Percentiles rank a stretch among this genome's conserved stretches.
Evolutionary conservation across 1,139 yeast species (phyloP).

Genomic region (Groenewaldozyma sp.): DNA sequence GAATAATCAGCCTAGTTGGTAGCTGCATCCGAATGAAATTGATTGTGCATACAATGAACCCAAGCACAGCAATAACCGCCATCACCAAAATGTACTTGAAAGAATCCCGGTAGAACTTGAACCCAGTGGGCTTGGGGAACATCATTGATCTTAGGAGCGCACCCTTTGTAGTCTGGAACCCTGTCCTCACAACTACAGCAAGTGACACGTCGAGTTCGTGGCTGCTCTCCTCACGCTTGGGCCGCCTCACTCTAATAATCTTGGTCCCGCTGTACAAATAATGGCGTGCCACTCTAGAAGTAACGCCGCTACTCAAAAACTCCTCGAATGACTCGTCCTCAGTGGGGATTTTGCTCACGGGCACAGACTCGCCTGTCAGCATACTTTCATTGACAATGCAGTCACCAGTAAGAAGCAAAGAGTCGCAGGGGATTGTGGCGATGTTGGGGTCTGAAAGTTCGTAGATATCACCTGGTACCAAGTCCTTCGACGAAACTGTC

Average conservation of each 20-base stretch:
- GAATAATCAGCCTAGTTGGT: conserved; percentile 56
- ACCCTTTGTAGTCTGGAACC: conserved; percentile 95
- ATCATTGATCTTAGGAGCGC: conserved; percentile 89
- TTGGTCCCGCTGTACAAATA: conserved; percentile 83
- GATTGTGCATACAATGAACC: conserved; percentile 74
- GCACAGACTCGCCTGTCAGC: conserved; percentile 97
- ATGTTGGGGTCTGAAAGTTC: conserved; percentile 85
- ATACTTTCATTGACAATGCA: conserved; percentile 91
- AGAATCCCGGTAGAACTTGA: conserved; percentile 88
- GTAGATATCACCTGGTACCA: conserved; percentile 93
- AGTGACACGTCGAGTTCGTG: conserved; percentile 49
- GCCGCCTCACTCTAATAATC: conserved; percentile 68
- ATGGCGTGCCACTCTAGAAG: conserved; percentile 42
- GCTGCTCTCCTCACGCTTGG: conserved; percentile 39
- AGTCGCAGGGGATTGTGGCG: conserved; percentile 74
- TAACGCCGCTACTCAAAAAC: conserved; percentile 34
- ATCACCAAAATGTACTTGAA: conserved; percentile 93
- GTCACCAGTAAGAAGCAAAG: conserved; percentile 78
- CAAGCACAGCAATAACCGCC: conserved; percentile 76
- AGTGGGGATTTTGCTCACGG: conserved; percentile 75
- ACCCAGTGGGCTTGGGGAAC: conserved; percentile 90
- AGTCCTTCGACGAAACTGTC: conserved; percentile 63
- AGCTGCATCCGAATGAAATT: conserved; percentile 74
- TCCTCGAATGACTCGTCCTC: conserved; percentile 49
- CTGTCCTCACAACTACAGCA: conserved; percentile 83